Conservation (phyloP, 192 early-diverging fungal genomes). For the Rhizophagus clarus region DNA sequence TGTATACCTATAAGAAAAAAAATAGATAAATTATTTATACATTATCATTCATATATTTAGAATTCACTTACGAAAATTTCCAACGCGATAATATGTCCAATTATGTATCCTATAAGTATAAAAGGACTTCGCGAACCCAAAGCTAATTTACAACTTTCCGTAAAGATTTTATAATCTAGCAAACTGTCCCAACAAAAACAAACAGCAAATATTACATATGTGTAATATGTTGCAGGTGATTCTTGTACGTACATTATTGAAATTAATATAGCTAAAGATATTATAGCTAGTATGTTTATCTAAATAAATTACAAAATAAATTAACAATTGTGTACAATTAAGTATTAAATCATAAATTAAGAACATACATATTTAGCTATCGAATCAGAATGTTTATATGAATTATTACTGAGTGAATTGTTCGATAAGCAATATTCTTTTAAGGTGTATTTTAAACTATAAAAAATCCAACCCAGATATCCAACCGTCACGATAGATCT, state of each 20-base stretch:
- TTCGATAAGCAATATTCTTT: conserved; percentile 54
- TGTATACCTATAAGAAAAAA: conserved; percentile 61
- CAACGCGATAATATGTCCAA: conserved; percentile 65
- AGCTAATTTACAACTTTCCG: conserved; percentile 31
- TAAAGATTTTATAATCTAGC: conserved; percentile 39
- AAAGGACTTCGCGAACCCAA: conserved; percentile 33
- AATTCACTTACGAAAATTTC: conserved; percentile 72
- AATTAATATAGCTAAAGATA: conserved; percentile 48
- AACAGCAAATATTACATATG: conserved; percentile 82
- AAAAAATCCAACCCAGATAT: conserved; percentile 89
- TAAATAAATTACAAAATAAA: conserved; percentile 5
- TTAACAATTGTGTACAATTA: too few species aligned
- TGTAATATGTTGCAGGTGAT: conserved; percentile 85
- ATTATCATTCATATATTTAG: background rate
- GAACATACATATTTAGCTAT: background rate
- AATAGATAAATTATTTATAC: background rate
- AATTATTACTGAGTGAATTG: background rate
- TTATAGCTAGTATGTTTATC: conserved; percentile 43
- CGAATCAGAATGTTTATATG: background rate
- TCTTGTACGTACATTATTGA: conserved; percentile 73
- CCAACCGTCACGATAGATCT: conserved; percentile 81
- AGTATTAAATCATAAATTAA: too few species aligned
- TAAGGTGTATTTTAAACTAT: conserved; percentile 80
- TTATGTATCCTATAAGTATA: conserved; percentile 40
- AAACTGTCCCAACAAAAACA: conserved; percentile 80